phyloP scores from a whole-genome alignment of 2,329 filamentous ascomycete genomes.

The Raffaelea arxii region DNA sequence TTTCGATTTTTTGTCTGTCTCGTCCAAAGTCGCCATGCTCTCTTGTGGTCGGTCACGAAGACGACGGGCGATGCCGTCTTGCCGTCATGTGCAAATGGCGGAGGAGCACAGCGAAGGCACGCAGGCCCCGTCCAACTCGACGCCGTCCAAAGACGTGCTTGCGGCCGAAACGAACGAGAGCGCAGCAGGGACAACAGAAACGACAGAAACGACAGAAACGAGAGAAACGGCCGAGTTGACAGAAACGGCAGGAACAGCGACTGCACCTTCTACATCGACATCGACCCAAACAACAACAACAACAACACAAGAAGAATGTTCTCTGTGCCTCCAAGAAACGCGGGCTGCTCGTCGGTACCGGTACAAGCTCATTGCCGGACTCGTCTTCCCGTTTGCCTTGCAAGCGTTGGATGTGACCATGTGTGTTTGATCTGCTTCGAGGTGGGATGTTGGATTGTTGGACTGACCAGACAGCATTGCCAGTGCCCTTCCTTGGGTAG shows the following conservation, averaged over 20 bases:
- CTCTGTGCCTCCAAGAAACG: slow-evolving; percentile 19
- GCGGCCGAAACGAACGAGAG: background rate
- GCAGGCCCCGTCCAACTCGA: background rate
- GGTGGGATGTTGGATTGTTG: background rate
- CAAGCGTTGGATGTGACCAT: slow-evolving; percentile 57
- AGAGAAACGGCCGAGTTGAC: too few species aligned
- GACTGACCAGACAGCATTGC: slow-evolving; percentile 26
- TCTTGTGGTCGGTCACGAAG: too few species aligned
- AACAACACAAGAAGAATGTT: background rate
- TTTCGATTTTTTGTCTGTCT: background rate
- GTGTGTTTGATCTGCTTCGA: background rate
- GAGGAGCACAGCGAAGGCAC: background rate
- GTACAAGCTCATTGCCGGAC: slow-evolving; percentile 47
- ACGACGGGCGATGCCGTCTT: background rate
- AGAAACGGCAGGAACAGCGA: too few species aligned
- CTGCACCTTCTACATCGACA: background rate
- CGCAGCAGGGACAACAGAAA: too few species aligned
- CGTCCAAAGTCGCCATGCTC: too few species aligned
- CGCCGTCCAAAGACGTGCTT: background rate
- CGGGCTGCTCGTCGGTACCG: slow-evolving; percentile 31
- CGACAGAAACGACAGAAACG: too few species aligned
- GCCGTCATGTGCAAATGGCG: background rate
- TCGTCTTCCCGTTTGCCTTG: slow-evolving; percentile 50
- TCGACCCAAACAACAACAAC: background rate
- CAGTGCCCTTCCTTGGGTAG: slow-evolving; percentile 52